These are phyloP conservation scores for Mallotus repandus DNA, from an alignment of 441 rosid species.

Conservation along the genomic window DNA sequence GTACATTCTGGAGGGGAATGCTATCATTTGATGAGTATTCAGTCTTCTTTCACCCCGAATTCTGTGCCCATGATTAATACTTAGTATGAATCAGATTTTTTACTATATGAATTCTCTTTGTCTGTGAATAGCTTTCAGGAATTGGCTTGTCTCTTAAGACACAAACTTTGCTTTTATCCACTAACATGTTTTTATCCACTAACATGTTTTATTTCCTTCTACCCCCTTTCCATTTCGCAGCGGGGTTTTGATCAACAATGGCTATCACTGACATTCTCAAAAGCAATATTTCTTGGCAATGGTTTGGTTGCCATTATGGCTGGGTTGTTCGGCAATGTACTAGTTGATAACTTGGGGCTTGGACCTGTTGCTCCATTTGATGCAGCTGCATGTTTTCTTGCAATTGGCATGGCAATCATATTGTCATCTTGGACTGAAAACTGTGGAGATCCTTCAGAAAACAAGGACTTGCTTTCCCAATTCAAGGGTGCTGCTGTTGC, in stretches of 20 bases:
- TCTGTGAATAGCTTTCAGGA: neutral
- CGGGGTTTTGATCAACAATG: slow-evolving; percentile 94
- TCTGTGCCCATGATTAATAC: neutral
- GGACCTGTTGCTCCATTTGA: slow-evolving; percentile 99
- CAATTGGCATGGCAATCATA: slow-evolving; percentile 90
- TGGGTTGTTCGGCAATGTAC: slow-evolving; percentile 90
- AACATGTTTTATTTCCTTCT: neutral
- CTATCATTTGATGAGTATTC: neutral
- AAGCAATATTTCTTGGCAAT: slow-evolving; percentile 96
- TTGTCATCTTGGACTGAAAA: slow-evolving; percentile 89
- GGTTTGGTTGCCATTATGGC: slow-evolving; percentile 92
- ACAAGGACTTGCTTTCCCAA: slow-evolving; percentile 83
- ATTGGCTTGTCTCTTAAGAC: neutral
- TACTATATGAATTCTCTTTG: neutral
- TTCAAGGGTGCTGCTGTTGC: slow-evolving; percentile 91
- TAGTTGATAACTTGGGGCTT: slow-evolving; percentile 71
- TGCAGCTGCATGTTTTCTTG: slow-evolving; percentile 96
- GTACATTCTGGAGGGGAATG: neutral
- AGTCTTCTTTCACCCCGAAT: neutral
- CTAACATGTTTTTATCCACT: too few relatives aligned
- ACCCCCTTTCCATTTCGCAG: slow-evolving; percentile 36
- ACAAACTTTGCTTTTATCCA: slow-evolving; percentile 3
- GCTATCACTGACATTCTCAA: slow-evolving; percentile 90
- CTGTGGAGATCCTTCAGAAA: slow-evolving; percentile 88
- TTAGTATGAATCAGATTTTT: neutral